Conservation (phyloP, 169 alveolate genomes). For the Plasmodium malariae region DNA sequence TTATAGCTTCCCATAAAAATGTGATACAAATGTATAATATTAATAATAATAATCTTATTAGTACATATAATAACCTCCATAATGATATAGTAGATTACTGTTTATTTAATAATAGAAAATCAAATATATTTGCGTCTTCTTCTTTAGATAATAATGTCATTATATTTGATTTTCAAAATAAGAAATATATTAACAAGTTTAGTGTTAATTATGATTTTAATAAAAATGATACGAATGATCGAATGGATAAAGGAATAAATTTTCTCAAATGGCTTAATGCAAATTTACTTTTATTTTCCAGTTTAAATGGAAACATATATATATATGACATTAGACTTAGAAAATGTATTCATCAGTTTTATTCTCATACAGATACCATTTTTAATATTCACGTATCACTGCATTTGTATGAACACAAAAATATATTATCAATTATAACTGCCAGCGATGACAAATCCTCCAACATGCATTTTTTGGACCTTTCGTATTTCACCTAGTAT, state of each 20-base stretch:
- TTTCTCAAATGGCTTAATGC: conserved; percentile 58
- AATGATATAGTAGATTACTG: conserved; percentile 64
- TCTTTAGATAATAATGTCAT: conserved; percentile 57
- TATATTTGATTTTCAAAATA: conserved; percentile 43
- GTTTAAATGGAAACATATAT: conserved; percentile 68
- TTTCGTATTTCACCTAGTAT: conserved; percentile 15
- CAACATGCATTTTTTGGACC: conserved; percentile 47
- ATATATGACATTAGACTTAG: conserved; percentile 59
- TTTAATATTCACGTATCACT: conserved; percentile 60
- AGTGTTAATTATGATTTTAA: conserved; percentile 48
- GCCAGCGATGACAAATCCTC: conserved; percentile 74
- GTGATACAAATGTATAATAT: conserved; percentile 22
- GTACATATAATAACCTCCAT: conserved; percentile 33
- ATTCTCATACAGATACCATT: conserved; percentile 59
- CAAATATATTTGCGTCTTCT: conserved; percentile 59
- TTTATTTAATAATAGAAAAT: conserved; percentile 50
- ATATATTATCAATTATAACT: conserved; percentile 42
- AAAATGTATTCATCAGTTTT: conserved; percentile 67
- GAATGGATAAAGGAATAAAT: conserved; percentile 64
- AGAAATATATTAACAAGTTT: conserved; percentile 49
- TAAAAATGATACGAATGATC: background rate
- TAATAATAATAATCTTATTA: conserved; percentile 31
- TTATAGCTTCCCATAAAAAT: conserved; percentile 28
- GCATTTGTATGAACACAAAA: conserved; percentile 45
- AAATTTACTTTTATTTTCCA: conserved; percentile 58